Base-by-base conservation (phyloP, 2,329 filamentous ascomycete genomes). In the Microdochium trichocladiopsis region DNA sequence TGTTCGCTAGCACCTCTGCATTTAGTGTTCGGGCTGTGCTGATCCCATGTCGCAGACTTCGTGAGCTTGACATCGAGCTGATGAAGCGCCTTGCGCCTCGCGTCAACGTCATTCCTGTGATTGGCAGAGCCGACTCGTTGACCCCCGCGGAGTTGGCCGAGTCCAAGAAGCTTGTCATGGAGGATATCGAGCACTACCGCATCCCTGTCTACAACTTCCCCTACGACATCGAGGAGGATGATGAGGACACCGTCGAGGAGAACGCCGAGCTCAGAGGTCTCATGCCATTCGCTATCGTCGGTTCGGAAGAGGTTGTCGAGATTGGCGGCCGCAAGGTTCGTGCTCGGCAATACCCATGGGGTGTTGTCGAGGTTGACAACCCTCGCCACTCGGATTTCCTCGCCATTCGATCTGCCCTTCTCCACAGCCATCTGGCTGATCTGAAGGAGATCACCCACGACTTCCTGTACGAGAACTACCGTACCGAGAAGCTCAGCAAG, bases 181-280 rank as follows among this genome's bases (percentile, higher is more conserved):
- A 99, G 79, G 94, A 99, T 70, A 99, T 99, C 63, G 94, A 99
- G 76, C 94, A 99, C 75, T 99, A 99, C 79, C 88, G 94, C 69
- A 99, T 99, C 63, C 94, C 94, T 48, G 93, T 99, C 60, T 99
- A 99, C 83, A 99, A 99, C 83, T 99, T 99, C 80, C 94, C 94
- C 49, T 99, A 99, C 77, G 94, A 99, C 64, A 95, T 99, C 56
- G 94, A 99, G 74, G 94, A 99, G 78, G 94, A 99, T 64, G 94
- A 99, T 61, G 94, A 99, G 76, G 94, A 99, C 67, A 99, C 94
- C 1, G 93, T 99, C 21, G 94, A 99, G 76, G 94, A 99, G 77
- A 99, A 99, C 65, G 94, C 94, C 53, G 94, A 99, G 77, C 84
- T 99, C 55, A 84, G 94, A 70, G 92, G 94, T 49, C 81, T 99